phyloP scores from a whole-genome alignment of 176 grass and related monocot genomes.

The Chrysopogon serrulatus region DNA sequence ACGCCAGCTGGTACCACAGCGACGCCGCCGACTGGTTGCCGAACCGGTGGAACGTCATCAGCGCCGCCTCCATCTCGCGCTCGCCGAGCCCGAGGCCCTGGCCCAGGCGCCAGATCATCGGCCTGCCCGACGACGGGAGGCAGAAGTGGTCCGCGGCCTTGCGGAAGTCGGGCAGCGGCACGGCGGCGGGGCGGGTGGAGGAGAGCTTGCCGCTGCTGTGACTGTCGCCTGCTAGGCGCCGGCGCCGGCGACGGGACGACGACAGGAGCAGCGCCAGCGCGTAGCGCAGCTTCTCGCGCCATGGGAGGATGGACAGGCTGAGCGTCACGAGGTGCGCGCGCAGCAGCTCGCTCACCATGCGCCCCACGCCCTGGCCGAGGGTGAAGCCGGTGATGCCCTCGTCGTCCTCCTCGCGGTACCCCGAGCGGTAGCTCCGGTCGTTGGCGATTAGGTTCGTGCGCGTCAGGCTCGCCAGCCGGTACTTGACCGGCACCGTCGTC shows the following conservation, averaged over 20 bases:
- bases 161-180: slow-evolving; percentile 47
- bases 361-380: slow-evolving; percentile 40
- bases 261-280: background rate
- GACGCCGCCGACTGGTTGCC: slow-evolving; percentile 88
- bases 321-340: slow-evolving; percentile 43
- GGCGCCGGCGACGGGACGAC: background rate
- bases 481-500: slow-evolving; percentile 11
- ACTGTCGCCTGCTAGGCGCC: background rate
- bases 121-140: slow-evolving; percentile 53
- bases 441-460: slow-evolving; percentile 45
- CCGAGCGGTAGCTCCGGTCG: slow-evolving; percentile 54
- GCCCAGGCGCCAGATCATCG: slow-evolving; percentile 54
- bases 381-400: slow-evolving; percentile 74
- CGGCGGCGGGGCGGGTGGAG: no score
- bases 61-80: slow-evolving; percentile 57
- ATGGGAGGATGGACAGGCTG: slow-evolving; percentile 50
- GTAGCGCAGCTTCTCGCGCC: slow-evolving; percentile 53
- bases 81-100: slow-evolving; percentile 54
- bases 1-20: slow-evolving; percentile 82
- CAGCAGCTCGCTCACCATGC: slow-evolving; percentile 48
- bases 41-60: slow-evolving; percentile 73
- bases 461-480: slow-evolving; percentile 47
- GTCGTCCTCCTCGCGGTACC: slow-evolving; percentile 58
- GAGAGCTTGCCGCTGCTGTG: background rate
- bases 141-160: slow-evolving; percentile 54